phyloP scores from a whole-genome alignment of 352 stramenopile genomes.

The Globisporangium middletonii region DNA sequence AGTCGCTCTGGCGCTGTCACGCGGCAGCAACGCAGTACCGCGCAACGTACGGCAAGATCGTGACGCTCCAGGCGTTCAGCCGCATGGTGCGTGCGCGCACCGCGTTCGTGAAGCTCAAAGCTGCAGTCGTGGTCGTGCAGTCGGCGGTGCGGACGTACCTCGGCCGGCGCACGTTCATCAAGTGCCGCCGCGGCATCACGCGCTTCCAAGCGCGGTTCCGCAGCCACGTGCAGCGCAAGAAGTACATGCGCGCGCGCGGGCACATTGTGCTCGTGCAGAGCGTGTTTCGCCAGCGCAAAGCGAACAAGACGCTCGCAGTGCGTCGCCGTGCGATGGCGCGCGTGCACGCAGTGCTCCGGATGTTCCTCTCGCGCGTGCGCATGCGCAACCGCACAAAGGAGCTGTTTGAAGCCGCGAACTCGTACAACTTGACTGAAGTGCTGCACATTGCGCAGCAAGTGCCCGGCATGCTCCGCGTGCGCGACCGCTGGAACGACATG shows the following conservation, averaged over 20 bases:
- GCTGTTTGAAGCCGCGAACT: conserved; percentile 71
- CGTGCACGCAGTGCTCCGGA: conserved; percentile 60
- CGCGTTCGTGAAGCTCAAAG: conserved; percentile 45
- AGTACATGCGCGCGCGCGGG: conserved; percentile 36
- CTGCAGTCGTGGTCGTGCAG: conserved; percentile 60
- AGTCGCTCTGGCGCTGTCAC: conserved; percentile 76
- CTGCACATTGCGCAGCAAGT: conserved; percentile 79
- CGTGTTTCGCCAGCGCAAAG: conserved; percentile 60
- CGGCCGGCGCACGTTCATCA: conserved; percentile 54
- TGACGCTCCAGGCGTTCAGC: conserved; percentile 56
- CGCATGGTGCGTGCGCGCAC: conserved; percentile 57
- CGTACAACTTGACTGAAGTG: conserved; percentile 74
- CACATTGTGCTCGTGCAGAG: conserved; percentile 76
- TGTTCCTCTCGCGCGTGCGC: conserved; percentile 78
- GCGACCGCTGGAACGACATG: conserved; percentile 70
- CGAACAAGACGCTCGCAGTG: conserved; percentile 31
- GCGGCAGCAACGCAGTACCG: conserved; percentile 49
- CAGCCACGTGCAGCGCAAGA: conserved; percentile 50
- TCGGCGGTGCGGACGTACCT: conserved; percentile 63
- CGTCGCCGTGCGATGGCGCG: conserved; percentile 65
- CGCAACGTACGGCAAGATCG: conserved; percentile 49
- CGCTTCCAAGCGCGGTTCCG: conserved; percentile 64
- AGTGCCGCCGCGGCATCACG: conserved; percentile 53
- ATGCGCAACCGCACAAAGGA: conserved; percentile 76
- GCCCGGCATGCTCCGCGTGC: conserved; percentile 73